A percentile compares a stretch with the other conserved stretches of the same genome.
These are phyloP conservation scores for Plasmodium yoelii DNA, from an alignment of 169 alveolate species.

Conservation along the genomic window DNA sequence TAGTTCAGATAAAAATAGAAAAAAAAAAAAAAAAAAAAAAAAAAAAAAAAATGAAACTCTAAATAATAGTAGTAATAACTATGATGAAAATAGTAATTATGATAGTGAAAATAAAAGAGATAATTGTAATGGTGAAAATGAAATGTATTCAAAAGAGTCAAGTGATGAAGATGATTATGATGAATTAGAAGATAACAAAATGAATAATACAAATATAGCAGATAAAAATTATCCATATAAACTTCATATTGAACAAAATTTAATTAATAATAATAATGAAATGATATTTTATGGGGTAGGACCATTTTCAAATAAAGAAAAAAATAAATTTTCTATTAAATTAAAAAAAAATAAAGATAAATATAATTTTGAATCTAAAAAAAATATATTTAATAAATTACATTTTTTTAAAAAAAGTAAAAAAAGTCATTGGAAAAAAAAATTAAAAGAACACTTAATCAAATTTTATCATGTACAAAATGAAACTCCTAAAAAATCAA, in stretches of 20 bases:
- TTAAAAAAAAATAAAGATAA: slow-evolving; percentile 19
- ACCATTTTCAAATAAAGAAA: slow-evolving; percentile 48
- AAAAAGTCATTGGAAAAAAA: slow-evolving; percentile 71
- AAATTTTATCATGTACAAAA: slow-evolving; percentile 55
- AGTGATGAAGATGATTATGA: slow-evolving; percentile 32
- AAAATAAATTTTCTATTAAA: slow-evolving; percentile 31
- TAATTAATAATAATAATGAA: slow-evolving; percentile 39
- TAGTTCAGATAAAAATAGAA: neutral
- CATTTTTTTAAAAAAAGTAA: slow-evolving; percentile 50
- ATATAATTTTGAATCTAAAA: slow-evolving; percentile 16
- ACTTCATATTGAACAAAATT: slow-evolving; percentile 27
- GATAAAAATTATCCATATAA: slow-evolving; percentile 31
- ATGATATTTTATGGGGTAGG: slow-evolving; percentile 61
- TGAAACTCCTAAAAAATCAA: slow-evolving; percentile 74
- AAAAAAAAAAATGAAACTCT: neutral
- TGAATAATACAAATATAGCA: slow-evolving; percentile 13
- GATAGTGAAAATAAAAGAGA: neutral
- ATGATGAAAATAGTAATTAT: neutral
- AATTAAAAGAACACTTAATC: slow-evolving; percentile 64
- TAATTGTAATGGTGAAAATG: slow-evolving; percentile 1
- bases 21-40: slow-evolving; percentile 1
- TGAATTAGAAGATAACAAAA: neutral
- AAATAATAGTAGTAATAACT: neutral
- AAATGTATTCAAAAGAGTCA: slow-evolving; percentile 38
- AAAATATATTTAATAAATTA: slow-evolving; percentile 34